Conservation (phyloP, 2,329 filamentous ascomycete species). For the Leptographium flavum region DNA sequence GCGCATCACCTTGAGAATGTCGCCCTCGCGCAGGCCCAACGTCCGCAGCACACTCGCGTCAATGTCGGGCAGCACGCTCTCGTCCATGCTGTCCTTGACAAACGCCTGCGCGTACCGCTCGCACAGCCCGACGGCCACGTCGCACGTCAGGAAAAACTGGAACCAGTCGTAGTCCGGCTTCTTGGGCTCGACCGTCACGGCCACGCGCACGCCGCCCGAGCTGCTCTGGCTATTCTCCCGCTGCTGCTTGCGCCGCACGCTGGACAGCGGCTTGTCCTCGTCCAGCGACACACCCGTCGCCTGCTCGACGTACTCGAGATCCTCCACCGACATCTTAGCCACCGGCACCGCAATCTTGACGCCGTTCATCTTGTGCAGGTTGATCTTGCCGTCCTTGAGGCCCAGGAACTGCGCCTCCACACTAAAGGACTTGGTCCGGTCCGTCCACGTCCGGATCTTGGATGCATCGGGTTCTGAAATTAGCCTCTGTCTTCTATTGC, state of each 20-base stretch:
- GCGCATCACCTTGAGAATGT: slow-evolving; percentile 92
- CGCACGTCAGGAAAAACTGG: slow-evolving; percentile 89
- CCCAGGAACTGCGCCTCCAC: slow-evolving; percentile 95
- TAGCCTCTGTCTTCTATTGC: neutral
- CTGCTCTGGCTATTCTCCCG: slow-evolving; percentile 15
- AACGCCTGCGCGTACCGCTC: slow-evolving; percentile 91
- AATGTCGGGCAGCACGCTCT: slow-evolving; percentile 82
- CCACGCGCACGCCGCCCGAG: slow-evolving; percentile 24
- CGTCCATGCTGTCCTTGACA: slow-evolving; percentile 84
- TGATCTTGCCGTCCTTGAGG: slow-evolving; percentile 89
- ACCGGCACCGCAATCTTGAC: slow-evolving; percentile 97
- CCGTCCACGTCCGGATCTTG: slow-evolving; percentile 86
- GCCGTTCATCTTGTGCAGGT: slow-evolving; percentile 93
- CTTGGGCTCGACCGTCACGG: slow-evolving; percentile 48
- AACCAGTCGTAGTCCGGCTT: slow-evolving; percentile 94
- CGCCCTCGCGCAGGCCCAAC: slow-evolving; percentile 86
- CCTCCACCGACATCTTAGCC: slow-evolving; percentile 86
- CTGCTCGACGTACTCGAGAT: slow-evolving; percentile 87
- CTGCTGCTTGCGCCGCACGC: slow-evolving; percentile 44
- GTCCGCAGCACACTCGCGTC: slow-evolving; percentile 70
- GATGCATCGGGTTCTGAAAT: slow-evolving; percentile 60
- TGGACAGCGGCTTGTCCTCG: slow-evolving; percentile 84
- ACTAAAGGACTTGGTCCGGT: slow-evolving; percentile 88
- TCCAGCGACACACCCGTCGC: slow-evolving; percentile 80
- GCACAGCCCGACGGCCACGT: slow-evolving; percentile 83